A percentile compares a stretch with the other conserved stretches of the same genome.
phyloP scores from a whole-genome alignment of 331 rosid species.

The Quercus tomentella region DNA sequence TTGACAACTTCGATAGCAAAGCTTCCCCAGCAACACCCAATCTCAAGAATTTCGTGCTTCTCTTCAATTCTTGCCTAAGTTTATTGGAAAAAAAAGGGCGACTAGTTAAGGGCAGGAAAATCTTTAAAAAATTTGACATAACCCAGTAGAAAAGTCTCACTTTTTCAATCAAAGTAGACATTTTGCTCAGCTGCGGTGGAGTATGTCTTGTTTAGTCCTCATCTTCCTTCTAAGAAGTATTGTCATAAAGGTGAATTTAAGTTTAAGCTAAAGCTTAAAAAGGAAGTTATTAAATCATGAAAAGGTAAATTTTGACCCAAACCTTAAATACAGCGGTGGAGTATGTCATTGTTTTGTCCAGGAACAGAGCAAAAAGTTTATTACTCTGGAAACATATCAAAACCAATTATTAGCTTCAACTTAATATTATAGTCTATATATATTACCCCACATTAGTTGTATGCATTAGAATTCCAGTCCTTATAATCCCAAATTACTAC shows the following conservation, averaged over 20 bases:
- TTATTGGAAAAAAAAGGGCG: not conserved
- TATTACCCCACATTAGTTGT: no score
- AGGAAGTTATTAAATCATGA: not conserved
- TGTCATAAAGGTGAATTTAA: not conserved
- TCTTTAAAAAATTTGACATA: not conserved
- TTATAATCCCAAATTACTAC: no score
- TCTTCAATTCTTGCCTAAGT: constrained; percentile 57
- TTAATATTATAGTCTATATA: not conserved
- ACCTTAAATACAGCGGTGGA: constrained; percentile 86
- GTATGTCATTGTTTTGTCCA: constrained; percentile 85
- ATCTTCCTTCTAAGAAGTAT: constrained; percentile 42
- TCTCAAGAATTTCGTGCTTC: constrained; percentile 79
- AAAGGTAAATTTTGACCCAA: constrained; percentile 8
- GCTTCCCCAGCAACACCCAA: constrained; percentile 93
- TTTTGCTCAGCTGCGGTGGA: constrained; percentile 59
- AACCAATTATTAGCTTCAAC: constrained; percentile 15
- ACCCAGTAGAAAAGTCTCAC: constrained; percentile 14
- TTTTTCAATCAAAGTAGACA: constrained; percentile 66
- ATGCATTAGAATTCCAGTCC: rapidly evolving
- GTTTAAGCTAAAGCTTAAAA: not conserved
- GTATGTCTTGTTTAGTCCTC: constrained; percentile 43
- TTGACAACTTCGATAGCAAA: constrained; percentile 81
- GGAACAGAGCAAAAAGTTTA: constrained; percentile 77
- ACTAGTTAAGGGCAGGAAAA: not conserved
- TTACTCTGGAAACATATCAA: constrained; percentile 57